Percentiles rank a stretch among this genome's conserved stretches.
These are phyloP conservation scores for Solanum microdontum DNA, from an alignment of 257 asterid genomes.

Conservation along the genomic window DNA sequence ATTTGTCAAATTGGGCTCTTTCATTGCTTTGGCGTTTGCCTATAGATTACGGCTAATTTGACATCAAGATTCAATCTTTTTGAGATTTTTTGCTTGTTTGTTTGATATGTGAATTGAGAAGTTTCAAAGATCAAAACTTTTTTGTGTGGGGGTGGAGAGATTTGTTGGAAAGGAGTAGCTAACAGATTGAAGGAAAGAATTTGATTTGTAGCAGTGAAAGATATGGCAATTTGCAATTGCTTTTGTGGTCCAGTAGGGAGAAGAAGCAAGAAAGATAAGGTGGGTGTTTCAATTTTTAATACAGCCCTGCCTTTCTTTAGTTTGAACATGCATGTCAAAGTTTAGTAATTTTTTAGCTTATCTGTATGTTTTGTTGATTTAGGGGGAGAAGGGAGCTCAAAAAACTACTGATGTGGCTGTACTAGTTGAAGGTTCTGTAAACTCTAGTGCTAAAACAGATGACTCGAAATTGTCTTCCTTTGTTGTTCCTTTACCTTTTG, in stretches of 20 bases:
- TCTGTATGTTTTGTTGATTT: background rate
- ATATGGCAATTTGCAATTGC: conserved; percentile 37
- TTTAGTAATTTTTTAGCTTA: background rate
- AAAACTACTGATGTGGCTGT: conserved; percentile 16
- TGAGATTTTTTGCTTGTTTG: background rate
- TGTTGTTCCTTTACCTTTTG: conserved; percentile 35
- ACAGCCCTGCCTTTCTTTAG: background rate
- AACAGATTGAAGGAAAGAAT: background rate
- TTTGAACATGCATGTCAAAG: background rate
- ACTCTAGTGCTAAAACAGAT: conserved; percentile 15
- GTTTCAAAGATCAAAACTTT: background rate
- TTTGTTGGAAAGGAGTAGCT: background rate
- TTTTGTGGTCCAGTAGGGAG: conserved; percentile 30
- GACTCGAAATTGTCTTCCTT: conserved; percentile 34
- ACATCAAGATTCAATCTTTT: conserved; percentile 1
- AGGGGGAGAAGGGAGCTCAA: conserved; percentile 22
- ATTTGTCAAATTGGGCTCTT: conserved; percentile 18
- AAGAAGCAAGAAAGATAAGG: conserved; percentile 38
- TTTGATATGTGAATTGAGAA: conserved; percentile 17
- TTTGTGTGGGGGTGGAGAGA: background rate
- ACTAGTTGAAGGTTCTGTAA: conserved; percentile 21
- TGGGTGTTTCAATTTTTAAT: background rate
- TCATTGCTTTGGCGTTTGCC: conserved; percentile 47
- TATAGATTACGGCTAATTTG: conserved; percentile 52
- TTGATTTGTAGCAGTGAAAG: background rate